These are phyloP conservation scores for Aspergillus indologenus DNA, from an alignment of 495 filamentous ascomycete genomes.

Conservation along the genomic window DNA sequence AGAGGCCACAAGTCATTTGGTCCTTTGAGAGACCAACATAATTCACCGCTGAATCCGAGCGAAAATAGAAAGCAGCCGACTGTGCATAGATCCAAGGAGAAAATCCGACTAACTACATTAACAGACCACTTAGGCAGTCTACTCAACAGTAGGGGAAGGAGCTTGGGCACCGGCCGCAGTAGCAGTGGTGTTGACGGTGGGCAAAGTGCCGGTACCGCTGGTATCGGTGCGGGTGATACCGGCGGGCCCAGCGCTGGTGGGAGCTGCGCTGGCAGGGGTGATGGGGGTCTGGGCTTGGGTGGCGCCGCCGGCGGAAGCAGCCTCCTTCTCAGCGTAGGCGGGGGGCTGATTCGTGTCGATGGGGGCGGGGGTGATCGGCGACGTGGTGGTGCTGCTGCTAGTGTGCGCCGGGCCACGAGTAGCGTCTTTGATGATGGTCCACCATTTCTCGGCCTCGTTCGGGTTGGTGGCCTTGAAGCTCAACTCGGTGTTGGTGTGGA, in stretches of 20 bases:
- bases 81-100: not conserved
- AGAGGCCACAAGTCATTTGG: too few relatives aligned
- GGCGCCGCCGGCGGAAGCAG: slow-evolving; percentile 1
- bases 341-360: slow-evolving; percentile 20
- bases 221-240: not conserved
- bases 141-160: not conserved
- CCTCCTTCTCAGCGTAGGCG: slow-evolving; percentile 27
- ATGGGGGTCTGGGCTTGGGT: not conserved
- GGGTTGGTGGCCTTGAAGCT: slow-evolving; percentile 72
- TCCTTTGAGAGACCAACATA: too few relatives aligned
- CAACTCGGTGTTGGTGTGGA: slow-evolving; percentile 61
- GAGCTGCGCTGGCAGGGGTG: slow-evolving; percentile 12
- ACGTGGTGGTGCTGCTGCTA: slow-evolving; percentile 11
- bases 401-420: slow-evolving; percentile 21
- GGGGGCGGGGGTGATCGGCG: slow-evolving; percentile 15
- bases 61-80: too few relatives aligned
- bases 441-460: slow-evolving; percentile 78
- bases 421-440: slow-evolving; percentile 58
- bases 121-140: not conserved
- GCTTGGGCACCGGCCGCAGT: not conserved
- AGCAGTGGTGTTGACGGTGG: not conserved
- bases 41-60: too few relatives aligned
- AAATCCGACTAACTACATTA: not conserved
- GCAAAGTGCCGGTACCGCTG: not conserved
- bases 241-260: slow-evolving; percentile 11